Evolutionary conservation across 2,329 filamentous ascomycete species (phyloP), one percentile per base, ranked within the genome.

Genomic region (Xylaria sp.): DNA sequence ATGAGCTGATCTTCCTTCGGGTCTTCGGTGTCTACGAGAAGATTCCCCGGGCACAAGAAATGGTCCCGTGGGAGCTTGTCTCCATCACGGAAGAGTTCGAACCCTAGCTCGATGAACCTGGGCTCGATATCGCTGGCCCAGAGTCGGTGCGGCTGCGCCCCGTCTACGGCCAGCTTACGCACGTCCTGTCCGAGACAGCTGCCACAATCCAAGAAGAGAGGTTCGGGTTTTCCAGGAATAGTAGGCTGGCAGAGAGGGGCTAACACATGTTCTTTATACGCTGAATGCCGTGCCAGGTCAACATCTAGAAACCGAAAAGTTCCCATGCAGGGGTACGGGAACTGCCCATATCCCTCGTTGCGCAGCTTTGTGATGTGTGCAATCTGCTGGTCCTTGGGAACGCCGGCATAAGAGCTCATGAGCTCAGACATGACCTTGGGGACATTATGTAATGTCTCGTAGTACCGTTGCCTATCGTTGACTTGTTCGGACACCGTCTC

Each of bases 171-270:
- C 1, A 84, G 76, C 70, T 81, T 81, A 36, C 81, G 81, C 32
- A 83, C 23, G 67, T 83, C 81, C 65, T 83, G 81, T 25, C 81
- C 81, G 23, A 83, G 76, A 70, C 82, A 83, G 67, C 77, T 79
- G 18, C 81, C 81, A 3, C 83, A 68, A 67, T 84, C 82, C 13
- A 84, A 76, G 60, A 83, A 81, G 9, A 76, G 36, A 53, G 72
- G 67, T 68, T 74, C 56, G 7, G 50, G 48, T 67, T 72, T 36
- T 77, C 68, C 45, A 55, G 73, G 45, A 48, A n/a, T 2, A 75
- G 50, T 28, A 77, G 74, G 36, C 72, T 69, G 9, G 72, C 65
- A 71, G 79, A 84, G 41, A 71, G 73, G 57, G 72, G 74, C 63
- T 43, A 76, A 20, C 74, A 77, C 73, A 45, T 77, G 74, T 2